Conservation (phyloP, 805 yeast species). For the Candida insectorum region DNA sequence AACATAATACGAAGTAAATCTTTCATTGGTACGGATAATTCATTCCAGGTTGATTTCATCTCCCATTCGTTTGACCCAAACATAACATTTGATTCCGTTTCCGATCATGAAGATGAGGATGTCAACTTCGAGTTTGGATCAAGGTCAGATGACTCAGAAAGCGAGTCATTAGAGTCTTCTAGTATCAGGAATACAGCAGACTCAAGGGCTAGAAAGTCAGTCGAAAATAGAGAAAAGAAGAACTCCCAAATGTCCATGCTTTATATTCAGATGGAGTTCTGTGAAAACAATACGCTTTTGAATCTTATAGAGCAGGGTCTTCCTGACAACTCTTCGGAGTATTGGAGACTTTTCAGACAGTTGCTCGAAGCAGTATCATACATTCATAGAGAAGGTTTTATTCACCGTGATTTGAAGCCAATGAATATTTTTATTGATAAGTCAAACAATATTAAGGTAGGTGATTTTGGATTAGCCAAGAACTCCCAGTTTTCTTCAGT, state of each 20-base stretch:
- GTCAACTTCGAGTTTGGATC: slow-evolving; percentile 32
- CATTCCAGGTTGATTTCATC: slow-evolving; percentile 59
- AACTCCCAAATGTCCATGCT: slow-evolving; percentile 51
- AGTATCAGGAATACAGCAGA: no score
- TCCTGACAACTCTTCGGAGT: slow-evolving; percentile 67
- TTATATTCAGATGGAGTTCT: slow-evolving; percentile 97
- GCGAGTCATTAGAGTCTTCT: slow-evolving; percentile 2
- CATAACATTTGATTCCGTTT: slow-evolving; percentile 40
- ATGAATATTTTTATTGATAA: slow-evolving; percentile 94
- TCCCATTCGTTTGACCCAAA: slow-evolving; percentile 58
- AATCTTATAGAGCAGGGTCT: slow-evolving; percentile 78
- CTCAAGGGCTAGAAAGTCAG: no score
- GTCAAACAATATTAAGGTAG: slow-evolving; percentile 83
- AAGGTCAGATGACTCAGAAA: slow-evolving; percentile 11
- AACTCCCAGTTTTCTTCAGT: slow-evolving; percentile 58
- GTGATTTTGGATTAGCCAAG: slow-evolving; percentile 96
- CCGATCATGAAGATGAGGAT: slow-evolving; percentile 22
- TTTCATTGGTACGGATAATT: slow-evolving; percentile 19
- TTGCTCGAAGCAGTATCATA: slow-evolving; percentile 85
- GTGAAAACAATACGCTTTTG: slow-evolving; percentile 87
- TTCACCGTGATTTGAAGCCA: slow-evolving; percentile 93
- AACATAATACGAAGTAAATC: slow-evolving; percentile 10
- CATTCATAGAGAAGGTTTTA: slow-evolving; percentile 90
- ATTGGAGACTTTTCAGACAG: slow-evolving; percentile 88
- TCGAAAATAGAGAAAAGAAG: background rate